A percentile compares a stretch with the other conserved stretches of the same genome.
These are phyloP conservation scores for Fraxinus albicans DNA, from an alignment of 305 asterid species.

Conservation along the genomic window DNA sequence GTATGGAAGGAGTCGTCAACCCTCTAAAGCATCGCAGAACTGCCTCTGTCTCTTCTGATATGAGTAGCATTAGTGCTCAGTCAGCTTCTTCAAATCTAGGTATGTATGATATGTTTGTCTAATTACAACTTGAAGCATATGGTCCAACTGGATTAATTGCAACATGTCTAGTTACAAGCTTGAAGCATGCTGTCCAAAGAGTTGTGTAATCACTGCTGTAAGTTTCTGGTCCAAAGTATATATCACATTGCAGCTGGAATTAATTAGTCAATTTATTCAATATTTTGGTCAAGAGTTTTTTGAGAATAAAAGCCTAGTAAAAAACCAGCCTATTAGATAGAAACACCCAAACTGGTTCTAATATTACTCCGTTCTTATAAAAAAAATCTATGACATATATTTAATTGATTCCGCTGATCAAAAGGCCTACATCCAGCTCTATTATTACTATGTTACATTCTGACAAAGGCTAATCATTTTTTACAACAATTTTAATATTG, in stretches of 20 bases:
- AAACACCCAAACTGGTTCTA: background rate
- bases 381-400: background rate
- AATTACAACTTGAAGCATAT: background rate
- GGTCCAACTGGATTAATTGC: slow-evolving; percentile 8
- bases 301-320: background rate
- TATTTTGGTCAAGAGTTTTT: background rate
- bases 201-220: background rate
- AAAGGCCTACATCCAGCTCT: background rate
- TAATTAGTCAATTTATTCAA: background rate
- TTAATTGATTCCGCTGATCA: background rate
- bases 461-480: background rate
- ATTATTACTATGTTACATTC: background rate
- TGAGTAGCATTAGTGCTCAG: slow-evolving; percentile 63
- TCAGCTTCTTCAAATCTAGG: slow-evolving; percentile 71
- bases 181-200: slow-evolving; percentile 13
- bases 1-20: slow-evolving; percentile 47
- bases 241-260: background rate
- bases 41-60: slow-evolving; percentile 78
- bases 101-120: slow-evolving; percentile 23
- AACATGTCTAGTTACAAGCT: background rate
- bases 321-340: background rate
- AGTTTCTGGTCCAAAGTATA: background rate
- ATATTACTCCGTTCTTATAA: background rate
- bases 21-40: slow-evolving; percentile 65
- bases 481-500: background rate